phyloP scores from a whole-genome alignment of 2,329 filamentous ascomycete species.

The Stachybotrys chlorohalonatus region DNA sequence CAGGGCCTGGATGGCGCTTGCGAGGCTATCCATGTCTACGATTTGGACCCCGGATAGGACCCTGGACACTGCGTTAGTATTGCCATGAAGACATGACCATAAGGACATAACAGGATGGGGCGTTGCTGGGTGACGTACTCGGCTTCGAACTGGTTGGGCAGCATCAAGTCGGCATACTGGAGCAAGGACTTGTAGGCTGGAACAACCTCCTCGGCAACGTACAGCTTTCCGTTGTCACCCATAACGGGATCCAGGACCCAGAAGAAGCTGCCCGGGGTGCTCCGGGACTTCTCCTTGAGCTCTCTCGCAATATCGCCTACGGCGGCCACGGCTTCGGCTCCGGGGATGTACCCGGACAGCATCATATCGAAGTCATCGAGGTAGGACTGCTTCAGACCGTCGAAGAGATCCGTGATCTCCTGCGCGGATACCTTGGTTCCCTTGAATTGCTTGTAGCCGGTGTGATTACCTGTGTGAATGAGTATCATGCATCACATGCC shows the following conservation, averaged over 20 bases:
- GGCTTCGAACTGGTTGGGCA: constrained; percentile 96
- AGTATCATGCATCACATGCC: not conserved
- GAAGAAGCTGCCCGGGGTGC: constrained; percentile 71
- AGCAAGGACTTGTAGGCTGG: constrained; percentile 80
- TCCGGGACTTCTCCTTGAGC: constrained; percentile 56
- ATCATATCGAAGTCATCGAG: constrained; percentile 90
- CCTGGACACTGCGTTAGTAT: constrained; percentile 33
- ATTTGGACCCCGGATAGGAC: constrained; percentile 81
- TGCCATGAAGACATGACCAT: not conserved
- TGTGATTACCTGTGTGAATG: constrained; percentile 69
- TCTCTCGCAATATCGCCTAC: constrained; percentile 80
- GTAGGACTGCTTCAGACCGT: constrained; percentile 72
- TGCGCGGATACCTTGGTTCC: constrained; percentile 73
- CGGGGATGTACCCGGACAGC: constrained; percentile 90
- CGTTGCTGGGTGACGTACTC: constrained; percentile 52
- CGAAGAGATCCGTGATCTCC: constrained; percentile 77
- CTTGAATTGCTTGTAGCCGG: constrained; percentile 81
- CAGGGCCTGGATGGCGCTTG: constrained; percentile 64
- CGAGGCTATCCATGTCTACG: constrained; percentile 62
- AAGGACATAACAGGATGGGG: not conserved
- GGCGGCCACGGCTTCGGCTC: constrained; percentile 71
- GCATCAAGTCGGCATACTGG: constrained; percentile 75
- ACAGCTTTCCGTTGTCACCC: constrained; percentile 89
- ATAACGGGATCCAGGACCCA: constrained; percentile 98
- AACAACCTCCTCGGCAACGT: constrained; percentile 85